These are phyloP conservation scores for Ophiorrhiza pumila DNA, from an alignment of 257 asterid species.

Conservation along the genomic window DNA sequence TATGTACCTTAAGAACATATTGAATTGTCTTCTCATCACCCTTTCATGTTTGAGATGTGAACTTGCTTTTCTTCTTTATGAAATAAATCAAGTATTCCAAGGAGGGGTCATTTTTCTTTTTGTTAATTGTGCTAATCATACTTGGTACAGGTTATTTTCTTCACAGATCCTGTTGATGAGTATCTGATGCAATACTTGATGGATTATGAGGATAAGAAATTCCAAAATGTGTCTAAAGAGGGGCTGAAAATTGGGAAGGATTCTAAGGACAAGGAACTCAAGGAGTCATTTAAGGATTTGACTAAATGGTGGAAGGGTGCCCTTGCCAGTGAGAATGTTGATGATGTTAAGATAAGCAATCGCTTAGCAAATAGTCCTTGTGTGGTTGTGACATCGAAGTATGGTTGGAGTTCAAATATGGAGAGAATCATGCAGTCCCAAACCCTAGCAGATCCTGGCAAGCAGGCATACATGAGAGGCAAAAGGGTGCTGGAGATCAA, in stretches of 20 bases:
- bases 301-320: conserved; percentile 94
- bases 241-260: conserved; percentile 83
- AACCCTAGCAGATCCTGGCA: conserved; percentile 74
- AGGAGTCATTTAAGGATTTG: conserved; percentile 73
- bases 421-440: conserved; percentile 95
- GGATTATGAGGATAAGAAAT: conserved; percentile 89
- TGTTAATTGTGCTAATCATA: not conserved
- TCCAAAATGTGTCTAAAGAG: conserved; percentile 92
- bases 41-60: not conserved
- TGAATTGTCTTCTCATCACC: not conserved
- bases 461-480: conserved; percentile 91
- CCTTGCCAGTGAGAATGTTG: conserved; percentile 75
- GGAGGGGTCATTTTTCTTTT: not conserved
- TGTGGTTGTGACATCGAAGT: conserved; percentile 85
- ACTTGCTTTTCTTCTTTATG: not conserved
- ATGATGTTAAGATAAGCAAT: conserved; percentile 85
- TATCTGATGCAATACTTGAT: conserved; percentile 89
- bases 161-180: conserved; percentile 92
- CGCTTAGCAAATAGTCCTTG: conserved; percentile 85
- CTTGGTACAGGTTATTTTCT: conserved; percentile 64
- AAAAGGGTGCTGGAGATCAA: conserved; percentile 88
- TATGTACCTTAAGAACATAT: not conserved
- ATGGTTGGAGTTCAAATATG: conserved; percentile 90
- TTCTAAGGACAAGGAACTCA: conserved; percentile 76
- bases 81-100: not conserved